Base-by-base conservation (phyloP, 805 yeast species). In the Maudiozyma pseudohumilis region DNA sequence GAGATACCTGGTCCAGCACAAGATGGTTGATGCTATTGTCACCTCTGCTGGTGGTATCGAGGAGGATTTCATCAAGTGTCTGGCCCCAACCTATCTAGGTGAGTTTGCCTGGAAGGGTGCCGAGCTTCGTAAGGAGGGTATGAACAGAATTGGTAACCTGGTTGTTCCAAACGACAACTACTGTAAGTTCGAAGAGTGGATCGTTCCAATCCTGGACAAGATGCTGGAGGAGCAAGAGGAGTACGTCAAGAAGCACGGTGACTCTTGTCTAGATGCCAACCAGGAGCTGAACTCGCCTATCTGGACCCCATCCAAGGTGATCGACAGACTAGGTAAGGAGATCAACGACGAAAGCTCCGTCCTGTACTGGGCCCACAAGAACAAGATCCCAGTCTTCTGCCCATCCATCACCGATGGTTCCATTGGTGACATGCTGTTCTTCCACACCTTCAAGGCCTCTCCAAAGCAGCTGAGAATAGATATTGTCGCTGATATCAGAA, bases 31-130 rank as follows among this genome's bases (percentile, higher is more conserved):
- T 51, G 97, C 94, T 13, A 76, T 92, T 52, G 98, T 92, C 35
- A 81, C 97, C n/a, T 74, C 89, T 44, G 98, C 96, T 17, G 99
- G 99, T 48, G 99, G 98, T 48, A 78, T 92, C 44, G 99, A 92
- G 61, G 99, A 92, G 66, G 99, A 92, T 64, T 65, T 92, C 35
- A 92, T 92, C 69, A 92, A 92, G 63, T 87, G 95, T 58, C 69
- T 92, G 40, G 98, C 97, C 2, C 96, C 96, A 39, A 92, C 99
- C 6, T 88, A 78, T 54, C 68, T 94, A 70, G 96, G 98, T 37
- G 96, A 87, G 35, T 92, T 87, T 60, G 60, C 80, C 31, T 68
- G 89, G 48, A 75, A 78, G 12, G 99, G 99, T 42, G 68, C 77
- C 40, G 68, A 71, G 34, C 72, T 92, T 45, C 77, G 99, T 61